A percentile compares a stretch with the other conserved stretches of the same genome.
These are phyloP conservation scores for Malus hybrid DNA, from an alignment of 331 rosid genomes.

Conservation along the genomic window DNA sequence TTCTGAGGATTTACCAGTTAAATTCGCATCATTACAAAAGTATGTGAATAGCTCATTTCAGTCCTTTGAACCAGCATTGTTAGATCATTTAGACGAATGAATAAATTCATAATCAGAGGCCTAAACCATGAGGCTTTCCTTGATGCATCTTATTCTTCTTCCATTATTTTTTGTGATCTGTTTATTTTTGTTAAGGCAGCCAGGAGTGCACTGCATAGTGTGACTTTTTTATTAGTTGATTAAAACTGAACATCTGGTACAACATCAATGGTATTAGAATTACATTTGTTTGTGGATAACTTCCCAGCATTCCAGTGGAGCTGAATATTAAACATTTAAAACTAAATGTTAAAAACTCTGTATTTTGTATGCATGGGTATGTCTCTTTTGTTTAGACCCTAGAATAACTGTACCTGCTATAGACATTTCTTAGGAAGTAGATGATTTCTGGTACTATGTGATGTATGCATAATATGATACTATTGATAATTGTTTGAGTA, in stretches of 20 bases:
- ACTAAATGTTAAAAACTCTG: background rate
- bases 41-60: slow-evolving; percentile 33
- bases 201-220: background rate
- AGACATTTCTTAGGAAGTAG: background rate
- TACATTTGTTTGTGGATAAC: background rate
- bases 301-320: background rate
- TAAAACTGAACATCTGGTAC: background rate
- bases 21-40: slow-evolving; percentile 83
- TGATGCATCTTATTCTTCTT: background rate
- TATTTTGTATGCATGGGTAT: background rate
- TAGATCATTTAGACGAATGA: background rate
- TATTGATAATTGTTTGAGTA: background rate
- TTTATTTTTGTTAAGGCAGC: background rate
- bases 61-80: background rate
- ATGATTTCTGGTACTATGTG: background rate
- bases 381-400: background rate
- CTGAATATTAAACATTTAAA: background rate
- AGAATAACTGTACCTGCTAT: background rate
- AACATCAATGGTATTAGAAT: background rate
- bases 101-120: background rate
- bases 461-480: background rate
- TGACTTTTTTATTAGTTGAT: background rate
- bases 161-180: background rate
- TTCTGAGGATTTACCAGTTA: slow-evolving; percentile 67
- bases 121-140: background rate